These are phyloP conservation scores for Hymenochaete sp. DNA, from an alignment of 1,284 basidiomycete genomes.

Conservation along the genomic window DNA sequence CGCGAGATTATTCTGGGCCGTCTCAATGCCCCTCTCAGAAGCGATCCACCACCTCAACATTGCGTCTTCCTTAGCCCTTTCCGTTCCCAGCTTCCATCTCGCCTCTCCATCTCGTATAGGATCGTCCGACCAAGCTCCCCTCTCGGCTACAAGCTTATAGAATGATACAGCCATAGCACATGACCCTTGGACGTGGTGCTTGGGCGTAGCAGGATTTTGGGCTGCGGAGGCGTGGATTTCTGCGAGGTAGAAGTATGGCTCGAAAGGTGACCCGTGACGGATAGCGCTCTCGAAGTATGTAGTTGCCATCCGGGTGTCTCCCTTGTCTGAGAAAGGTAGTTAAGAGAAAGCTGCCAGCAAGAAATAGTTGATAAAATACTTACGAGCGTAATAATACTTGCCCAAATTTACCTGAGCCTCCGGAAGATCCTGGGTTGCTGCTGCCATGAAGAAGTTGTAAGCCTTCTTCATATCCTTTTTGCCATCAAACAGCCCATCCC, in stretches of 20 bases:
- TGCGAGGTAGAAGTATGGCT: constrained; percentile 88
- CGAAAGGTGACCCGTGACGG: constrained; percentile 80
- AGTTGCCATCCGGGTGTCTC: constrained; percentile 55
- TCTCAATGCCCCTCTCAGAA: constrained; percentile 86
- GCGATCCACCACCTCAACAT: constrained; percentile 93
- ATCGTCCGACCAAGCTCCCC: constrained; percentile 82
- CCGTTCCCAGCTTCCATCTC: constrained; percentile 67
- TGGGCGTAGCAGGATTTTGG: constrained; percentile 29
- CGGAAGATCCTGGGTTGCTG: constrained; percentile 77
- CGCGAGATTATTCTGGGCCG: constrained; percentile 94
- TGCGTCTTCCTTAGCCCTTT: constrained; percentile 59
- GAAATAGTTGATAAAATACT: too few species aligned
- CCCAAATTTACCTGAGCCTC: constrained; percentile 90
- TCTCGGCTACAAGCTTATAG: constrained; percentile 83
- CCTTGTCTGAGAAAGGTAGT: constrained; percentile 37
- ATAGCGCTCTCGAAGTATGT: constrained; percentile 77
- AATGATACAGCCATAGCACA: constrained; percentile 85
- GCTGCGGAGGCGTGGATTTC: constrained; percentile 63
- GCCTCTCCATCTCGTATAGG: constrained; percentile 77
- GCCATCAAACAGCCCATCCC: constrained; percentile 74
- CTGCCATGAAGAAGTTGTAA: constrained; percentile 61
- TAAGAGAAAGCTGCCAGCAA: too few species aligned
- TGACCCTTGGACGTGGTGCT: constrained; percentile 49
- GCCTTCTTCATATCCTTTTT: constrained; percentile 66
- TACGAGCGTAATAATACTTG: constrained; percentile 71